phyloP scores from a whole-genome alignment of 768 basidiomycete species.

The Pisolithus albus region DNA sequence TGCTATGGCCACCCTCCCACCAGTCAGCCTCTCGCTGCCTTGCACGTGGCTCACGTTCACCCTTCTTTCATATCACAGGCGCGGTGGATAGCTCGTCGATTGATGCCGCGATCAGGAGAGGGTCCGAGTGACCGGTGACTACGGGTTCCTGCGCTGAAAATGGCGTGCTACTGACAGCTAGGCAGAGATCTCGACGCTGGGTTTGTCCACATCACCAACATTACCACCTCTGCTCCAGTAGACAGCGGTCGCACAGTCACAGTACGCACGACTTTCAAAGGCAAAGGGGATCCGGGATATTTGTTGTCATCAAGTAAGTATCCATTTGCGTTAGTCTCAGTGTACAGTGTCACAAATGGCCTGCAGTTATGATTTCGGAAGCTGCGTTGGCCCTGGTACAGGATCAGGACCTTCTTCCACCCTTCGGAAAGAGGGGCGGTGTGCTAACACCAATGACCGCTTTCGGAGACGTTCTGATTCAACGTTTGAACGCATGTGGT shows the following conservation, averaged over 20 bases:
- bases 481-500: constrained; percentile 55
- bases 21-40: constrained; percentile 26
- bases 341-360: constrained; percentile 1
- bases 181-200: constrained; percentile 54
- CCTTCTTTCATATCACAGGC: constrained; percentile 9
- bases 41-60: neutral
- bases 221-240: constrained; percentile 53
- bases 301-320: constrained; percentile 45
- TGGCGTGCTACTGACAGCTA: neutral
- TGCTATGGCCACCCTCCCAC: constrained; percentile 27
- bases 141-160: constrained; percentile 1
- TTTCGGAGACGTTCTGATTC: constrained; percentile 68
- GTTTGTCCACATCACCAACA: constrained; percentile 55
- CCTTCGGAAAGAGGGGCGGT: constrained; percentile 59
- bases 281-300: constrained; percentile 76
- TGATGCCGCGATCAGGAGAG: constrained; percentile 48
- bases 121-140: constrained; percentile 60
- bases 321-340: neutral
- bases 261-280: constrained; percentile 56
- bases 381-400: constrained; percentile 67
- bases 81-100: constrained; percentile 47
- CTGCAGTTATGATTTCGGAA: constrained; percentile 68
- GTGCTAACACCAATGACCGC: constrained; percentile 80
- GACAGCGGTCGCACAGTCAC: constrained; percentile 32
- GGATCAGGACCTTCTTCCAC: constrained; percentile 47